These are phyloP conservation scores for Bruguiera parviflora DNA, from an alignment of 345 rosid species.

Conservation along the genomic window DNA sequence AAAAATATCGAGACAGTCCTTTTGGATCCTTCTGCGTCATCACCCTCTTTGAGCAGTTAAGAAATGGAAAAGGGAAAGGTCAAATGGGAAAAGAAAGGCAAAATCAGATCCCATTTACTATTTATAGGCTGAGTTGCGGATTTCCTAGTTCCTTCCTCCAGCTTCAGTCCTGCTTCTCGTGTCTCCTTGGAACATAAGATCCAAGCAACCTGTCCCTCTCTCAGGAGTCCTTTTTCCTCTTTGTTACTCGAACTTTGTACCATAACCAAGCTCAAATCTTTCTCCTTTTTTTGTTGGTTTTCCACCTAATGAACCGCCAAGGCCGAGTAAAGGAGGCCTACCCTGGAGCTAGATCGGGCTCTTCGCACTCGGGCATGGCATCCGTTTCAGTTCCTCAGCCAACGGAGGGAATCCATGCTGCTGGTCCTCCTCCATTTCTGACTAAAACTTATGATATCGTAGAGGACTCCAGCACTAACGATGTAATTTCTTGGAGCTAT, in stretches of 20 bases:
- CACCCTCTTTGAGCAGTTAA: not conserved
- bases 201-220: not conserved
- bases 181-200: not conserved
- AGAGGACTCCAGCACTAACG: constrained; percentile 53
- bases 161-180: not conserved
- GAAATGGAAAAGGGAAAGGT: not conserved
- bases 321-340: constrained; percentile 13
- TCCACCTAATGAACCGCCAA: constrained; percentile 7
- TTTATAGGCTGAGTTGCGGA: not conserved
- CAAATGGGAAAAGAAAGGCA: not conserved
- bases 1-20: constrained; percentile 3
- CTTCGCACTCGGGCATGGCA: not conserved
- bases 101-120: not conserved
- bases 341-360: constrained; percentile 4
- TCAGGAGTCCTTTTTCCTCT: not conserved
- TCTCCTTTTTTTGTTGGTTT: not conserved
- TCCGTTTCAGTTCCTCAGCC: constrained; percentile 38
- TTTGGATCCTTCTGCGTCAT: not conserved
- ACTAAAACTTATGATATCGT: constrained; percentile 69
- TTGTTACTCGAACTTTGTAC: not conserved
- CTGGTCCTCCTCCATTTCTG: constrained; percentile 72
- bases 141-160: not conserved
- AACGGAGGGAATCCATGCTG: constrained; percentile 54
- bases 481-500: constrained; percentile 68
- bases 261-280: too few species aligned